Evolutionary conservation across 2,329 filamentous ascomycete genomes (phyloP).

Genomic region (Xylariomycetidae sp.): DNA sequence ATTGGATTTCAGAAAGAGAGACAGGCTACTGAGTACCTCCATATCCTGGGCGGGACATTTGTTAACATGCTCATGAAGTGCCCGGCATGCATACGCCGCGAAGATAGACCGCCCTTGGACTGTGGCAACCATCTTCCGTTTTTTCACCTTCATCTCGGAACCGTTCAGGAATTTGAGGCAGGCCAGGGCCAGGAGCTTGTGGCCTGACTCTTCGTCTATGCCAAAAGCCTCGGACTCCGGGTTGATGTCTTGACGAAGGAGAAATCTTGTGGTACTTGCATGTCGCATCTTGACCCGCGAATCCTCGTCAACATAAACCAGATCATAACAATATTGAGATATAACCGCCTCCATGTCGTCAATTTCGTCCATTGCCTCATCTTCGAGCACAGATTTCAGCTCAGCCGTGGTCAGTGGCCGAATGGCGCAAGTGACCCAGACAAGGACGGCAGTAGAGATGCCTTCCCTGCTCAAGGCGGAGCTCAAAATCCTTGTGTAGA

Average conservation of each 20-base stretch:
- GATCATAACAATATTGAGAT: slow-evolving; percentile 28
- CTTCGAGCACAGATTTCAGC: slow-evolving; percentile 28
- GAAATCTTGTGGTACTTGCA: slow-evolving; percentile 31
- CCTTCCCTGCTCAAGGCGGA: slow-evolving; percentile 24
- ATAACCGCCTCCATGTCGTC: slow-evolving; percentile 26
- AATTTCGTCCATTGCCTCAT: slow-evolving; percentile 19
- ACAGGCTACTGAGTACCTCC: slow-evolving; percentile 20
- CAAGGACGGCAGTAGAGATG: slow-evolving; percentile 31
- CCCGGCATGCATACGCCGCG: slow-evolving; percentile 24
- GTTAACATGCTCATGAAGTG: slow-evolving; percentile 31
- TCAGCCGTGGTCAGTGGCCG: slow-evolving; percentile 30
- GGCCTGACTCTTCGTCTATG: slow-evolving; percentile 20
- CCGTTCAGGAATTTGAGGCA: slow-evolving; percentile 30
- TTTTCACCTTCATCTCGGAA: slow-evolving; percentile 4
- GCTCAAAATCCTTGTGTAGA: slow-evolving; percentile 29
- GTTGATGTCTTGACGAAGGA: slow-evolving; percentile 15
- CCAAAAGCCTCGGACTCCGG: slow-evolving; percentile 25
- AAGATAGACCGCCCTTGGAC: slow-evolving; percentile 1
- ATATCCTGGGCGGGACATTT: slow-evolving; percentile 16
- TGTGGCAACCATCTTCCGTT: not conserved
- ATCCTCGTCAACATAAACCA: slow-evolving; percentile 29
- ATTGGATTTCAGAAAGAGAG: slow-evolving; percentile 27
- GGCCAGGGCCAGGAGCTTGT: slow-evolving; percentile 28
- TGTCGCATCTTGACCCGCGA: slow-evolving; percentile 32
- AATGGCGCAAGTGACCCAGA: slow-evolving; percentile 30